Base-by-base conservation (phyloP, 306 rosid species). In the Astragalus glycyphyllos region DNA sequence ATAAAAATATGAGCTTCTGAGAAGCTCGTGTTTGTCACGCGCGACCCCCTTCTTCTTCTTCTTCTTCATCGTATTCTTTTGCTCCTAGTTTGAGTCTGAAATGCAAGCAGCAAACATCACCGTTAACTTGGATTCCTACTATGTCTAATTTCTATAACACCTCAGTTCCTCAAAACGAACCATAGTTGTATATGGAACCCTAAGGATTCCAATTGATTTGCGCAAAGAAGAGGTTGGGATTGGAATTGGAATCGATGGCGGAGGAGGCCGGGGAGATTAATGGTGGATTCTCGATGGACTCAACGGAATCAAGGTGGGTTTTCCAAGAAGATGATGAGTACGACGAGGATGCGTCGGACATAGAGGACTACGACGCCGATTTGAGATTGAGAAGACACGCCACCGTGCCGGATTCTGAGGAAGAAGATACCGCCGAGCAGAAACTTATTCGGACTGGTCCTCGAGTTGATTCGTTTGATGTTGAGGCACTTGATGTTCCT, bases 401-500 rank as follows among this genome's bases (percentile, higher is more conserved):
- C 15, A 5, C 4, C 11, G 29, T 77, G 13, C 49, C 86, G 20
- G 96, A 91, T 73, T 95, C 99, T 4, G 97, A 90, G 49, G 97
- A 90, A 1, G 97, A 90, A 7, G 99, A 89, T 37, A 87, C 69
- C 77, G 92, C 84, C 1, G 97, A 87, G 72, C 99, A 95, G 76
- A 85, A 86, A 65, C 78, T 95, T 75, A 79, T 95, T 78, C 92
- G 99, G 13, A 95, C 99, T 58, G 99, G 97, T 32, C 99, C 99
- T 4, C 88, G 96, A 48, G 79, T 91, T 26, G 97, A 95, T 79
- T 95, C 99, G 7, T 95, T 95, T 69, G 99, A 95, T 69, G 99
- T 91, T 10, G 99, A 95, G 69, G 99, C 99, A 56, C 97, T 95
- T 31, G 99, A 95, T 57, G 86, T 95, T 68, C 97, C 97, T 7